Evolutionary conservation across 2,329 filamentous ascomycete genomes (phyloP).

Genomic region (Tolypocladium nubicola): DNA sequence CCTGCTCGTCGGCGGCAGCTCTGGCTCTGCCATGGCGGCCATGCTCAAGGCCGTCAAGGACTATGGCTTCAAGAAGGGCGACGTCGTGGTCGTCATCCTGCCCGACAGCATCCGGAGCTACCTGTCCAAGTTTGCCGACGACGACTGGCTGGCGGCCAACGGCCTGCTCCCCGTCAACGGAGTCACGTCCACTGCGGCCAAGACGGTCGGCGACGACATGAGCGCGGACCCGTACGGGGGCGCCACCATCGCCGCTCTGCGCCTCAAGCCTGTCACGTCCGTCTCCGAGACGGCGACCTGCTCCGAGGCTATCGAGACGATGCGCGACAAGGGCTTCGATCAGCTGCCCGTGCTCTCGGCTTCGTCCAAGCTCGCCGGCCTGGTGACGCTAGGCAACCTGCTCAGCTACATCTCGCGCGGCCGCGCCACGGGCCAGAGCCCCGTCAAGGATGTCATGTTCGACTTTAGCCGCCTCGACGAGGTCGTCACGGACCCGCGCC

Average conservation of each 20-base stretch:
- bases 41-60: constrained; percentile 69
- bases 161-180: constrained; percentile 62
- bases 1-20: constrained; percentile 84
- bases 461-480: constrained; percentile 83
- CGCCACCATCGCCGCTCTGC: constrained; percentile 71
- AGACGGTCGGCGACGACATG: constrained; percentile 23
- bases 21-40: constrained; percentile 82
- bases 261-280: constrained; percentile 89
- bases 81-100: constrained; percentile 81
- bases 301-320: constrained; percentile 86
- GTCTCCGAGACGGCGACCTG: constrained; percentile 62
- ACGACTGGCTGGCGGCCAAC: constrained; percentile 97
- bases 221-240: constrained; percentile 59
- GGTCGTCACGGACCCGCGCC: constrained; percentile 77
- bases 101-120: constrained; percentile 97
- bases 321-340: constrained; percentile 97
- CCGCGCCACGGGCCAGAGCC: constrained; percentile 61
- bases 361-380: constrained; percentile 66
- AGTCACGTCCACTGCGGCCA: constrained; percentile 34
- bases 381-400: constrained; percentile 91
- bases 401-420: constrained; percentile 82
- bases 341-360: constrained; percentile 82
- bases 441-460: constrained; percentile 89
- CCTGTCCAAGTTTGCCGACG: constrained; percentile 95
- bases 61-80: constrained; percentile 64